Evolutionary conservation across 257 asterid genomes (phyloP).

Genomic region (Ajuga chamaepitys): DNA sequence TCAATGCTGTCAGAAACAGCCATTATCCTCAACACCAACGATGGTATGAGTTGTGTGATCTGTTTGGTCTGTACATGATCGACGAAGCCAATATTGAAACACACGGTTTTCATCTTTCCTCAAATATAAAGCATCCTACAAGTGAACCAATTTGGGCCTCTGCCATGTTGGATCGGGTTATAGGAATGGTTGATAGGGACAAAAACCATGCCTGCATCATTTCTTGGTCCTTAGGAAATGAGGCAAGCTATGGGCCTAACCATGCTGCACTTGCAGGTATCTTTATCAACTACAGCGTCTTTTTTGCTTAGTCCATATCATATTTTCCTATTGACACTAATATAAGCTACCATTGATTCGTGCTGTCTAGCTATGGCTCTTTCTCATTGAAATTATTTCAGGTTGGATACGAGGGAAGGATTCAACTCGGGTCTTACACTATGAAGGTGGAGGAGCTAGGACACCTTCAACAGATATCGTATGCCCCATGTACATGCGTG

Average conservation of each 20-base stretch:
- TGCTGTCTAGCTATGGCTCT: not conserved
- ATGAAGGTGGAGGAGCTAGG: conserved; percentile 95
- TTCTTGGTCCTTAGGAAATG: conserved; percentile 96
- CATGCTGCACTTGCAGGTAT: conserved; percentile 93
- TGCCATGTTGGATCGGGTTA: conserved; percentile 87
- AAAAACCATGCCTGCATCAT: conserved; percentile 89
- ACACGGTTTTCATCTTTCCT: conserved; percentile 78
- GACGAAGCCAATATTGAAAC: conserved; percentile 99
- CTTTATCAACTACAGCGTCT: not conserved
- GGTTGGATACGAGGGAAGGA: conserved; percentile 94
- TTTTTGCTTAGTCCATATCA: not conserved
- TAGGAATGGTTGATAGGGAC: conserved; percentile 98
- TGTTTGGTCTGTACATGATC: conserved; percentile 97
- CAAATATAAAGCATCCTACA: conserved; percentile 70
- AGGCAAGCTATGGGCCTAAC: conserved; percentile 91
- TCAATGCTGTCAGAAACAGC: conserved; percentile 93
- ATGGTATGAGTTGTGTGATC: conserved; percentile 96
- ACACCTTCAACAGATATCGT: conserved; percentile 93
- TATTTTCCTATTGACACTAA: not conserved
- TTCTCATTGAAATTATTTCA: conserved; percentile 22
- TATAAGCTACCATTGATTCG: not conserved
- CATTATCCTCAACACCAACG: conserved; percentile 96
- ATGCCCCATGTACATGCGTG: conserved; percentile 98
- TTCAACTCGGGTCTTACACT: conserved; percentile 77
- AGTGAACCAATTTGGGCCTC: conserved; percentile 76